Evolutionary conservation across 495 filamentous ascomycete species (phyloP), one percentile per base, ranked within the genome.

Genomic region (Penicillium turbatum): DNA sequence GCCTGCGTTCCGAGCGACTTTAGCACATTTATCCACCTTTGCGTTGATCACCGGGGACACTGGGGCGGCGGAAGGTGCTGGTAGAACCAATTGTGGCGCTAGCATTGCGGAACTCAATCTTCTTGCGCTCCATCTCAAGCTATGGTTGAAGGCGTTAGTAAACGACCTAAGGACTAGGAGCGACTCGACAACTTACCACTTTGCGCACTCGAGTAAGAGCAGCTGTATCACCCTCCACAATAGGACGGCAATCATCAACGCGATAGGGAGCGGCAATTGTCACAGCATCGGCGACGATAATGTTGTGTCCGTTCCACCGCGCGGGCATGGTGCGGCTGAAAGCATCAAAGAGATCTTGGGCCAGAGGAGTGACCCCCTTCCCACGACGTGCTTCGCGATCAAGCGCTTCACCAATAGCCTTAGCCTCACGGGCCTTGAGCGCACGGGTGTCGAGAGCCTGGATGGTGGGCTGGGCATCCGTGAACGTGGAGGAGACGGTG

Each of bases 341-440:
- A 2, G 77, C 76, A 70, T 89, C 83, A 56, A 86, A 89, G 11
- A 89, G 75, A 38, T 86, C 86, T 64, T 89, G 86, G 17, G 78
- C 84, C 55, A 87, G 85, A 42, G 72, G 79, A 27, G 73, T 82
- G 13, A 87, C 86, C 6, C 80, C 82, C 60, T 80, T 83, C 9
- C 84, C 85, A 42, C 76, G 73, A 38, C 67, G 77, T 13, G 75
- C 71, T 48, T 83, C 81, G 13, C 68, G 65, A 47, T 84, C 81
- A 35, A 79, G 76, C 37, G 84, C 61, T 31, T 79, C 76, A 31
- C 68, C 64, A 15, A 86, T 62, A 9, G 79, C 78, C 42, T 72
- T 78, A 16, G 75, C 74, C 63, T 82, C 82, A 9, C 83, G 73
- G 10, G 70, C 60, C 56, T 73, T 73, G 55, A 86, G 67, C 9